Conservation (phyloP, 805 yeast species). For the Suhomyces xylopsoci region DNA sequence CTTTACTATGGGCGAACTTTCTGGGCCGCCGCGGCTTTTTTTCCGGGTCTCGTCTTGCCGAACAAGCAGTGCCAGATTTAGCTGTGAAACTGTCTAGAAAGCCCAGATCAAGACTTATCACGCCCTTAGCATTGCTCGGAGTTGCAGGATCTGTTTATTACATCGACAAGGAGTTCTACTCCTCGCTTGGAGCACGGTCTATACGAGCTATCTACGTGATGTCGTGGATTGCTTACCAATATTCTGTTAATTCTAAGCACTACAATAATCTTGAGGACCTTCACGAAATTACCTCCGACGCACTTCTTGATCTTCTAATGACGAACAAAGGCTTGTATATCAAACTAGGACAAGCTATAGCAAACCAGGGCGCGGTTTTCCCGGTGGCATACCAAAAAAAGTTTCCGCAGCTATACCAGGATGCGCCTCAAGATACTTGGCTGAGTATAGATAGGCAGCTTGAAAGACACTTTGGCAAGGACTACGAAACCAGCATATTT, state of each 20-base stretch:
- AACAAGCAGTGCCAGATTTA: neutral
- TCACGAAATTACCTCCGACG: constrained; percentile 56
- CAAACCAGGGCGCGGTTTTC: constrained; percentile 67
- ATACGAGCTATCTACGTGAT: constrained; percentile 48
- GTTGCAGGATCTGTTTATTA: constrained; percentile 14
- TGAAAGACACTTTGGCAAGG: constrained; percentile 37
- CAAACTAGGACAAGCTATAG: constrained; percentile 76
- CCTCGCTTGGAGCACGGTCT: constrained; percentile 54
- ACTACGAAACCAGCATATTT: constrained; percentile 40
- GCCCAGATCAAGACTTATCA: neutral
- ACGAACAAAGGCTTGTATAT: constrained; percentile 54
- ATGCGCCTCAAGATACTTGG: constrained; percentile 64
- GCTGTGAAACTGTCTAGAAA: neutral
- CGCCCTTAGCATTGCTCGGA: neutral
- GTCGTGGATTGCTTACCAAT: constrained; percentile 55
- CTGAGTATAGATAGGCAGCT: constrained; percentile 39
- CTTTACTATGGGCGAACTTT: neutral
- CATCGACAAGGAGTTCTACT: constrained; percentile 39
- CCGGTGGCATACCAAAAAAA: constrained; percentile 62
- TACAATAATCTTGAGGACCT: constrained; percentile 41
- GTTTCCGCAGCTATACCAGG: constrained; percentile 59
- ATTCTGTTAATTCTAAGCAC: constrained; percentile 45
- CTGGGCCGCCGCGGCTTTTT: neutral
- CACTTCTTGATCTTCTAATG: constrained; percentile 25
- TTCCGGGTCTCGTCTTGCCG: neutral